phyloP scores from a whole-genome alignment of 2,329 filamentous ascomycete species.

The Sarocladium brachiariae region DNA sequence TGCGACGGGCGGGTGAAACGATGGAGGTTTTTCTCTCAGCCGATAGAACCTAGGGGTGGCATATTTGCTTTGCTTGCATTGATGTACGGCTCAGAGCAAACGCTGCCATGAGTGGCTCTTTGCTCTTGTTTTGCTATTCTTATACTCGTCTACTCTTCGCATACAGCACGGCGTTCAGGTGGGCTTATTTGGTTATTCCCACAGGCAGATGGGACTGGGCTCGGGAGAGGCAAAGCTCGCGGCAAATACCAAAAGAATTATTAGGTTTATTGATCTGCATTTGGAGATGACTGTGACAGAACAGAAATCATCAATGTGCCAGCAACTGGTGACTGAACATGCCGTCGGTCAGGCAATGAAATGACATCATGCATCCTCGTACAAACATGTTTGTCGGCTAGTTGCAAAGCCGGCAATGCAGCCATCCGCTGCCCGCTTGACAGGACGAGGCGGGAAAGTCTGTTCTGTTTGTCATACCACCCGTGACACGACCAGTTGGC shows the following conservation, averaged over 20 bases:
- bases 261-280: constrained; percentile 8
- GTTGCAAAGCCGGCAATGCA: too few species aligned
- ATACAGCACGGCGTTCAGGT: constrained; percentile 11
- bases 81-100: too few species aligned
- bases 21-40: background rate
- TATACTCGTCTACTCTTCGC: constrained; percentile 11
- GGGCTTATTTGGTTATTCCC: background rate
- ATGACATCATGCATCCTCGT: too few species aligned
- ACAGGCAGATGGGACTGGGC: constrained; percentile 1
- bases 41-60: background rate
- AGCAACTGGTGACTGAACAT: background rate
- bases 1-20: background rate
- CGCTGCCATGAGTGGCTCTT: background rate
- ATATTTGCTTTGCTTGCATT: too few species aligned
- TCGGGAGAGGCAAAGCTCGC: background rate
- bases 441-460: too few species aligned
- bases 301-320: constrained; percentile 2
- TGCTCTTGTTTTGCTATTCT: constrained; percentile 14
- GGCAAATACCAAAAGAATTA: constrained; percentile 4
- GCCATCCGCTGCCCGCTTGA: too few species aligned
- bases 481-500: too few species aligned
- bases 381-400: too few species aligned
- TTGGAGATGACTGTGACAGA: too few species aligned
- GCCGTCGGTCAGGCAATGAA: too few species aligned
- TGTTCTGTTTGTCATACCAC: too few species aligned